Evolutionary conservation across 805 yeast genomes (phyloP), one percentile per base, ranked within the genome.

Genomic region (Wickerhamiella siamensis): DNA sequence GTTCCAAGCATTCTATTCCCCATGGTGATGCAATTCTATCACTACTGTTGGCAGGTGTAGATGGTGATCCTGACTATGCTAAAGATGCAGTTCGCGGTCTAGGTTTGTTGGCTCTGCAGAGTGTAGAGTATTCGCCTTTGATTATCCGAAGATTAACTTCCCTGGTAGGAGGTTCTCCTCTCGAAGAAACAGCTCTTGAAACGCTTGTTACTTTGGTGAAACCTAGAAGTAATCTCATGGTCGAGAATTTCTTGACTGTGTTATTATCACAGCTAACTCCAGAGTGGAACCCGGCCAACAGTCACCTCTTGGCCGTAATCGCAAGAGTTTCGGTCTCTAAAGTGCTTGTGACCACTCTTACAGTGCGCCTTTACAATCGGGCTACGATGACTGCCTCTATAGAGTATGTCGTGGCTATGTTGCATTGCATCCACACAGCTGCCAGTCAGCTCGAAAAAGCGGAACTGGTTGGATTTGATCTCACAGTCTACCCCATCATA

Each of bases 21-120:
- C 69, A 62, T 56, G 77, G 80, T 47, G 94, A 86, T 51, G 75
- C 75, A 32, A 63, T 87, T 14, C 60, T 86, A 24, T 72, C 77
- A 41, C 63, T 79, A 34, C 57, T 83, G 38, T 72, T 79, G 55
- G 70, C 79, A 0, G 69, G 82, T 0, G 75, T 94, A 0, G 69
- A 67, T 27, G 61, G 73, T 24, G 95, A 83, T 51, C 77, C 76
- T 9, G 73, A 86, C 1, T 65, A 84, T 43, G 69, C 84, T 51
- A 68, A 79, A 21, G 62, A 79, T 33, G 72, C 91, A 1, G 63
- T 81, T 22, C 73, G 73, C 41, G 82, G 80, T 36, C 66, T 84
- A 39, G 67, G 75, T 0, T 72, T 74, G 39, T 53, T 83, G 34
- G 63, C 77, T 0, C 19, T 36, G 12, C 29, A 40, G 1, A 37